Evolutionary conservation across 2,329 filamentous ascomycete genomes (phyloP), one percentile per base, ranked within the genome.

Genomic region (Trematosphaeria pertusa): DNA sequence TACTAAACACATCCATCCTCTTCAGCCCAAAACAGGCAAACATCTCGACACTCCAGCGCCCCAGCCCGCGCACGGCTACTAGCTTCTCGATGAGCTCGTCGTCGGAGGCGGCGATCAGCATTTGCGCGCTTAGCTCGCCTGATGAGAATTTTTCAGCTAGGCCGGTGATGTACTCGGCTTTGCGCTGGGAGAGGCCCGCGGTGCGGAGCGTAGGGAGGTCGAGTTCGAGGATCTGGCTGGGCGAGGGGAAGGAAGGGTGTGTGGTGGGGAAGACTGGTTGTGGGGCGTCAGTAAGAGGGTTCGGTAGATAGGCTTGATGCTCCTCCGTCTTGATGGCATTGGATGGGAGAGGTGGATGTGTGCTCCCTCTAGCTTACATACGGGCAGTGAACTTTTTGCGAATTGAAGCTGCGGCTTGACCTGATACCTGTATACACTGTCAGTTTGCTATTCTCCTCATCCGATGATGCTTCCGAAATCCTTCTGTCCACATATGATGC

Each of bases 1-100:
- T 87, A 17, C 87, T 91, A 69, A 97, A 96, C 17, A 99, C 89
- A 74, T 99, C 93, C 80, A 91, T 87, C 10, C 92, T 81, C 80
- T 97, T 97, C 31, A 99, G 78, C n/a, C 85, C 89, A 73, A 99
- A 97, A 72, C 89, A 91, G 38, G 92, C 90, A 78, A 99, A 99
- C 94, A 99, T 67, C 38, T 66, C 92, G 11, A 96, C 91, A 37
- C 87, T 92, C 94, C 94, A 97, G 43, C 81, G 81, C 0, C 94
- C 94, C 38, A 97, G 75, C 0, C 94, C 94, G 8, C 93, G 81
- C 4, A 99, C 91, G 1, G 91, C 89, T 37, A 88, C 90, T 37
- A 99, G 78, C 69, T 83, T 87, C 71, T 88, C 83, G 54, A 97
- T 79, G 6, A 99, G 81, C 58, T 96, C 89, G 39, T 96, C 92